Evolutionary conservation across 352 stramenopile genomes (phyloP), one percentile per base, ranked within the genome.

Genomic region (Globisporangium spinosum): DNA sequence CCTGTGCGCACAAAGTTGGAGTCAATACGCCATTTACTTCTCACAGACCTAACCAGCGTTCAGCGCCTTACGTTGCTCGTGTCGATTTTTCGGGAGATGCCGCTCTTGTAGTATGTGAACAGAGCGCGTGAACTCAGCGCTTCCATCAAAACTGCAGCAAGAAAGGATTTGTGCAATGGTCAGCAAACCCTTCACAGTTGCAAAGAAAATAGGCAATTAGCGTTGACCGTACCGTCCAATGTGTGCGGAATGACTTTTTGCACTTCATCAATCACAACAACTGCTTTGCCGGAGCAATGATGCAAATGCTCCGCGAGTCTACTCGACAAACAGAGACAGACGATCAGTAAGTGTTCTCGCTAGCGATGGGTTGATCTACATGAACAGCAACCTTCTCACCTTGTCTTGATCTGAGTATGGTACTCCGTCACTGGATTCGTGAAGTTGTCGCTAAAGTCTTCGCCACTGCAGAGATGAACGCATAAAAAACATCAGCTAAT

Each of bases 191-290:
- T 8, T 10, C 49, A 8, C 25, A 29, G 43, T 35, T 40, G 22
- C 2, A 27, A 51, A 22, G n/a, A n/a, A 22, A 23, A 51, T 23
- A 7, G 27, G 6, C 29, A 61, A 34, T n/a, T 32, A 17, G 25
- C 23, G 23, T 5, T 29, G 12, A 40, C 32, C 69, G 29, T 74
- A 92, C 84, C 88, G 53, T 97, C 89, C 17, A 97, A 76, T 0
- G 90, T 97, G 58, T 94, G 87, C 15, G 90, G 90, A 58, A 97
- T 87, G 54, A 95, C 87, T 69, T 97, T 97, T 64, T 97, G 90
- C 32, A 97, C 84, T 79, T 97, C 91, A 64, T 97, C 91, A 56
- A 97, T 97, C 57, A 97, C 75, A 27, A 97, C 82, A 7, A 97
- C 82, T 2, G 89, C 89, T 73, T 96, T 93, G 20, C 91, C 91